Evolutionary conservation across 257 asterid genomes (phyloP), one percentile per base, ranked within the genome.

Genomic region (Primulina tabacum): DNA sequence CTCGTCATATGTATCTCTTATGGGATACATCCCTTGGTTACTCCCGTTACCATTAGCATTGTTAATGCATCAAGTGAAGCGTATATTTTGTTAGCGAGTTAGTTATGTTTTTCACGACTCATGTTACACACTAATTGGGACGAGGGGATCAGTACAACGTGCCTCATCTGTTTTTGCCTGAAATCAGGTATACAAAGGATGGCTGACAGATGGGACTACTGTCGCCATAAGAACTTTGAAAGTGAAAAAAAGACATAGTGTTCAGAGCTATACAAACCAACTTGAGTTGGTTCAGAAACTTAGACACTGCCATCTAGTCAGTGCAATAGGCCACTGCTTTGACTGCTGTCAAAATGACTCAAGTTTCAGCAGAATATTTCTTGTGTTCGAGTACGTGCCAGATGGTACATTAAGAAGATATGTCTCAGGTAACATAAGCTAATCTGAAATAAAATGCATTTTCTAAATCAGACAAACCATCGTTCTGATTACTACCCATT

Each of bases 241-340:
- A 77, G 74, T 80, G 85, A 88, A 70, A 70, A 82, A 75, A 82
- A 82, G 79, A 68, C 85, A 81, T 17, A 58, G 79, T 56, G 71
- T 74, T 67, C 95, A 87, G 62, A 74, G 79, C 33, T 90, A 87
- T 70, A 90, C 92, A 47, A 89, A 85, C 65, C 97, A 92, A 37
- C 84, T 88, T 7, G 95, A 90, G 87, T 71, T 82, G 73, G 68
- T 87, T 52, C 68, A 91, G 2, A 88, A 87, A 74, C 90, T 92
- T 35, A 77, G 98, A 58, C 95, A 87, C 65, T 72, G 73, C 77
- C 86, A 92, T 72, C 76, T 92, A 43, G 97, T 87, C 61, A 90
- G 90, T 65, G 82, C 95, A 12, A 74, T 92, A 12, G 98, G 98
- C 68, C 97, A 92, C 79, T 90, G 92, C 83, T 87, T 89, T 21